Base-by-base conservation (phyloP, 2,329 filamentous ascomycete species). In the Talaromyces sp. region DNA sequence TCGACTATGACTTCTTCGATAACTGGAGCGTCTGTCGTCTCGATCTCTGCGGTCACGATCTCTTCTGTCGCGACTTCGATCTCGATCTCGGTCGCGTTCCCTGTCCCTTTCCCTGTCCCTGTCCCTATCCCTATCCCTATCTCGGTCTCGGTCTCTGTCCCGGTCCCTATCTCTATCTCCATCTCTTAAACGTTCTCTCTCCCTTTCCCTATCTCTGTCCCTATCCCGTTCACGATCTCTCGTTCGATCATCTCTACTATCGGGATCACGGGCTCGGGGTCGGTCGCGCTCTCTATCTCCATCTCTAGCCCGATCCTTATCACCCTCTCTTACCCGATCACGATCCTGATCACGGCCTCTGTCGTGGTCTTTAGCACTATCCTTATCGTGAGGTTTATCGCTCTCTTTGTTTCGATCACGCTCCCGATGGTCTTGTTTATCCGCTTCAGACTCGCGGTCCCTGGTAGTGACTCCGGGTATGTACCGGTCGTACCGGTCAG, bases 371-470 rank as follows among this genome's bases (percentile, higher is more conserved):
- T 25, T 42, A 9, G 6, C 18, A 18, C 35, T 62, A 58, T 60
- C 68, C 58, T 64, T 46, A n/a, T 28, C 56, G 57, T 58, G 70
- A 23, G 65, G 68, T 63, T 63, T 68, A 14, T 68, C 65, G 21
- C 58, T 58, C 23, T 72, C 72, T 18, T 71, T 69, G 23, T 70
- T 42, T 63, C 64, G 68, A 12, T 69, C 66, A 25, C 63, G 61
- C 25, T 72, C 72, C 18, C 71, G 69, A 28, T 71, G 54, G 33
- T 57, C 21, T 44, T 61, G 48, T 50, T 66, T 28, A 6, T 68
- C 66, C 48, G 64, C 46, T 31, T 67, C 59, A 7, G 66, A 59
- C 31, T 70, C 68, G 42, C 68, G 66, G 23, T 69, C 68, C 21
- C 68, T 70, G 72, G 21, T 72, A 31, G 55, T 57, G 23, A 57